Base-by-base conservation (phyloP, 257 asterid species). In the Fraxinus americana region DNA sequence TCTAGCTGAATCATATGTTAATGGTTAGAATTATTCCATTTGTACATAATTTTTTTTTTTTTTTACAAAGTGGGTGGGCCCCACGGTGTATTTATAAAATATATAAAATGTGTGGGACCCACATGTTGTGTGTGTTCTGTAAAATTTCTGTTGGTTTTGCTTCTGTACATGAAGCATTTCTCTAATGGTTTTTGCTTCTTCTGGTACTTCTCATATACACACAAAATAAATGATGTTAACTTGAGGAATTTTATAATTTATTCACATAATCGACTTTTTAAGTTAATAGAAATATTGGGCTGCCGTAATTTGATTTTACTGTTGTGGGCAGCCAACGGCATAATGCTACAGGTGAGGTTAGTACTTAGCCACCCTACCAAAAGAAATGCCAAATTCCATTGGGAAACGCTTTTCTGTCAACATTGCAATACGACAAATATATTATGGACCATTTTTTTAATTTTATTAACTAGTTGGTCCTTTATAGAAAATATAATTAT, bases 311-410 rank as follows among this genome's bases (percentile, higher is more conserved):
- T 27, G 36, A 27, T 63, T 63, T 63, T 25, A 63, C 69, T 63
- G 35, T 63, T 63, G 69, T 25, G 36, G 19, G n/a, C n/a, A n/a
- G n/a, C n/a, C n/a, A n/a, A n/a, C 10, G 68, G 32, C 17, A 23
- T 1, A 23, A 61, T 61, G 34, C 34, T 2, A 61, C 34, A 10
- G 14, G 68, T 63, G 35, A 63, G 69, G 16, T 25, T 25, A 63
- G 27, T 19, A 23, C 69, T 16, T 54, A 74, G 74, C 57, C 65
- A 74, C 45, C 81, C 81, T 25, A 83, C 90, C 92, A 84, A 80
- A 79, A 73, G 87, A 89, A 91, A 92, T 85, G 92, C 92, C 97
- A 90, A 92, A 88, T 80, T 10, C 88, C 92, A 88, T 88, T 73
- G 91, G 95, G 92, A 85, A 87, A 80, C 81, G 89, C 81, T 81